Conservation (phyloP, 2,329 filamentous ascomycete species). For the Fusarium domesticum region DNA sequence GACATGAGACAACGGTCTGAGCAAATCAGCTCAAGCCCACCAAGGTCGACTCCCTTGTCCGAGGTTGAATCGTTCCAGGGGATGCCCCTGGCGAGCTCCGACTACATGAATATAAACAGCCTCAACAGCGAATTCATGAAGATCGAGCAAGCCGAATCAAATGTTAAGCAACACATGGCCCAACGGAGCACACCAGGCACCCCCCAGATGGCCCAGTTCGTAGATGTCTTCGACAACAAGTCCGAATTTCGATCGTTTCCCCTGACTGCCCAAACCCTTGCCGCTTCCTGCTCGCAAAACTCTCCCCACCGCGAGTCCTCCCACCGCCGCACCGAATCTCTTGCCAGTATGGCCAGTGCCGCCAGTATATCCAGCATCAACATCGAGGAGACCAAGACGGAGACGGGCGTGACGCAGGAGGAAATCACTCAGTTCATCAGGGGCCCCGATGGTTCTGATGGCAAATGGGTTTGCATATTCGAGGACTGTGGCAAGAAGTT, state of each 20-base stretch:
- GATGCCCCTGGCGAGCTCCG: conserved; percentile 51
- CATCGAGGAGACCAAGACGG: conserved; percentile 63
- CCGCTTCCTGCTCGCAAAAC: conserved; percentile 14
- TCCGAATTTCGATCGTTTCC: conserved; percentile 38
- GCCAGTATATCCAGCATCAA: conserved; percentile 61
- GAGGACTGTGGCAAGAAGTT: conserved; percentile 84
- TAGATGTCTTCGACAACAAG: conserved; percentile 43
- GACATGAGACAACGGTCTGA: conserved; percentile 58
- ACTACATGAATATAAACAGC: conserved; percentile 55
- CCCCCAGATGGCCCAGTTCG: conserved; percentile 44
- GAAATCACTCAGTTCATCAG: conserved; percentile 75
- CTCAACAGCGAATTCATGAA: conserved; percentile 46
- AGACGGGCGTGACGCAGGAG: conserved; percentile 83
- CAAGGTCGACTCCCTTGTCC: conserved; percentile 49
- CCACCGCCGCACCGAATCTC: conserved; percentile 58
- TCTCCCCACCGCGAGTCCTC: conserved; percentile 29
- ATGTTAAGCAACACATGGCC: conserved; percentile 43
- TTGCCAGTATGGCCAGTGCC: conserved; percentile 56
- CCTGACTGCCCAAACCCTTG: conserved; percentile 18
- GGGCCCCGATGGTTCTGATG: conserved; percentile 68
- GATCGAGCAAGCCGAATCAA: conserved; percentile 35
- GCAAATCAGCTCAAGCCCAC: conserved; percentile 52
- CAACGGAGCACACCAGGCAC: conserved; percentile 53
- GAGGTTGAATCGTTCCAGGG: conserved; percentile 47
- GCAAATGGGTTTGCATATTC: conserved; percentile 76